These are phyloP conservation scores for Penicillium sp. DNA, from an alignment of 2,329 filamentous ascomycete species.

Conservation along the genomic window DNA sequence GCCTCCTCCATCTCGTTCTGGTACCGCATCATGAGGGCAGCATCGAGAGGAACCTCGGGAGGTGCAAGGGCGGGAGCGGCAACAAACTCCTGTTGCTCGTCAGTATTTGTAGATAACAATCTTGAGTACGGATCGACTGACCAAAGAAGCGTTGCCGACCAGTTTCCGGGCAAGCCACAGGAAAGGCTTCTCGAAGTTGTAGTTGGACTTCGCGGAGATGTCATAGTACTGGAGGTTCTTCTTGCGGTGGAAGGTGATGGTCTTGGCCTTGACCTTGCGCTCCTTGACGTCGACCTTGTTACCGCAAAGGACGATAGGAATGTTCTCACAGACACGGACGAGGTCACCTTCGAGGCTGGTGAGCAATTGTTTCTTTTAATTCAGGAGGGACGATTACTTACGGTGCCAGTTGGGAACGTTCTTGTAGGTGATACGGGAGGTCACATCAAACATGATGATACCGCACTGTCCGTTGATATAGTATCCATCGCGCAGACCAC, in stretches of 20 bases:
- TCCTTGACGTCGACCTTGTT: conserved; percentile 99
- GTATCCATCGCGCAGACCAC: conserved; percentile 98
- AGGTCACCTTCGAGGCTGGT: conserved; percentile 73
- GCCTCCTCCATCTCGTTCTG: conserved; percentile 86
- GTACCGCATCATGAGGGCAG: conserved; percentile 79
- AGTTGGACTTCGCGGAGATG: conserved; percentile 99
- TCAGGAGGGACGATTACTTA: conserved; percentile 58
- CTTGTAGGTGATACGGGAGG: conserved; percentile 99
- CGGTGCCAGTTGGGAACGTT: conserved; percentile 99
- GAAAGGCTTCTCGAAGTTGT: conserved; percentile 99
- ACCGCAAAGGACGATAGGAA: conserved; percentile 95
- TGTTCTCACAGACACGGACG: conserved; percentile 98
- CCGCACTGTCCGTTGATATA: conserved; percentile 99
- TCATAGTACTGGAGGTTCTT: conserved; percentile 99
- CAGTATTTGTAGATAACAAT: conserved; percentile 19
- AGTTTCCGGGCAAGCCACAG: conserved; percentile 99
- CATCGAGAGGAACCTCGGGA: conserved; percentile 88
- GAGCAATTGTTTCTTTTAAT: conserved; percentile 8
- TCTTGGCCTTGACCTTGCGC: conserved; percentile 99
- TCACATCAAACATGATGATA: conserved; percentile 99
- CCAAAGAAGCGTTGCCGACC: conserved; percentile 86
- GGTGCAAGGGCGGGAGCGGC: conserved; percentile 93
- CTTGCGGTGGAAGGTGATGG: conserved; percentile 99
- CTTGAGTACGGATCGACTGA: conserved; percentile 54
- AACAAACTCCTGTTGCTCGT: conserved; percentile 79